A percentile compares a stretch with the other conserved stretches of the same genome.
Evolutionary conservation across 495 filamentous ascomycete species (phyloP).

Genomic region (Neurospora discreta): DNA sequence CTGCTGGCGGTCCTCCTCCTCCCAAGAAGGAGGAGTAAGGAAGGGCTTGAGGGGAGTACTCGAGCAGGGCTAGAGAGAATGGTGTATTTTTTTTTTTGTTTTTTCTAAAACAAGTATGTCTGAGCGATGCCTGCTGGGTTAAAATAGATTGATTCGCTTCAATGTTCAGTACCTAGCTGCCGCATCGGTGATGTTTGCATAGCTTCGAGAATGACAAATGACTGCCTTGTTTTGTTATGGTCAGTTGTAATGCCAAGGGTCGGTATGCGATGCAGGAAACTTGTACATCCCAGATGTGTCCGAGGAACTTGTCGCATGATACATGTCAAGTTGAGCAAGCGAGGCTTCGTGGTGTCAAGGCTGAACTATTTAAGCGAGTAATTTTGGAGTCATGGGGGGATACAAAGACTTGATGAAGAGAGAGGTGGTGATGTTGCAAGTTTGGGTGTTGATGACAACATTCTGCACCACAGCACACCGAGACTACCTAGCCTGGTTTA

Average conservation of each 20-base stretch:
- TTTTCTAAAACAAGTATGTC: not conserved
- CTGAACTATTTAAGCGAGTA: not conserved
- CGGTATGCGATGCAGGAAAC: not conserved
- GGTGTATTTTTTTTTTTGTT: not conserved
- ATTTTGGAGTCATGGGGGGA: not conserved
- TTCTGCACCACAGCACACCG: not conserved
- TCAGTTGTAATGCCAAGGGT: not conserved
- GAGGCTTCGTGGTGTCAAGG: not conserved
- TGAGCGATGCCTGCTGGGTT: not conserved
- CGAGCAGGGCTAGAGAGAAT: not conserved
- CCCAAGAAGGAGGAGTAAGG: slow-evolving; percentile 49
- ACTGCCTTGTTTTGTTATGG: not conserved
- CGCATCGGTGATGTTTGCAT: not conserved
- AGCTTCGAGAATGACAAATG: not conserved
- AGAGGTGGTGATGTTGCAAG: not conserved
- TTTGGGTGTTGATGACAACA: not conserved
- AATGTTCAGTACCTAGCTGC: not conserved
- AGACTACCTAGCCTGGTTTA: no score
- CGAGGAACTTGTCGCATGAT: not conserved
- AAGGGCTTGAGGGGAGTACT: not conserved
- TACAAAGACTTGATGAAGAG: not conserved
- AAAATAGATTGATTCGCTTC: not conserved
- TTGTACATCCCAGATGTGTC: not conserved
- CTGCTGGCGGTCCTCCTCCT: slow-evolving; percentile 19
- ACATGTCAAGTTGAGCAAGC: not conserved